Base-by-base conservation (phyloP, 805 yeast genomes). In the Diddensiella caesifluorescens region DNA sequence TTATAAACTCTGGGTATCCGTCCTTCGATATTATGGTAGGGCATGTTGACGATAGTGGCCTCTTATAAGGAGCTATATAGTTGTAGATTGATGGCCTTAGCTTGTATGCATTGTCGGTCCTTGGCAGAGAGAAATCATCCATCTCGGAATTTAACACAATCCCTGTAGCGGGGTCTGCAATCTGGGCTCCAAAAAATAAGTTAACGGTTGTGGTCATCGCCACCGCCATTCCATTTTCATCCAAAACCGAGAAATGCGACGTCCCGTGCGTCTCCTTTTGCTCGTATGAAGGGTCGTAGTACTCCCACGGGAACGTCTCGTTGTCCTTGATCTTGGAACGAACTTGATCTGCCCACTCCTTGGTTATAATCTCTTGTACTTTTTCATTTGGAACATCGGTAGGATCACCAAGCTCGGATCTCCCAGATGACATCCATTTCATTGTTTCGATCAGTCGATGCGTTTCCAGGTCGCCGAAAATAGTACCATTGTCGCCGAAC, bases 381-480 rank as follows among this genome's bases (percentile, higher is more conserved):
- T 72, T 64, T 2, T 57, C 47, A 26, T 64, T 54, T 9, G 51
- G 44, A 22, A 38, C 29, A 5, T 48, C 62, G 0, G 45, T 44
- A 30, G 62, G 79, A 54, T 87, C 96, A 0, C 97, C 97, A 20
- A 90, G 69, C 51, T 86, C 74, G n/a, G 89, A 77, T 48, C 97
- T 71, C 0, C 82, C 90, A 9, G 90, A 73, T 0, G 89, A 85
- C 75, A 87, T 74, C 95, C 96, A 90, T 62, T 90, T 90, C 95
- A 90, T 86, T 2, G 83, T 66, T 62, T 90, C 98, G 7, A 87
- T 66, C 5, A 87, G 57, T 42, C 84, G 69, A 54, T 85, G 97
- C 2, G 79, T 67, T 10, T 74, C 70, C 9, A 73, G 45, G 5
- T 70, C 68, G 20, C 58, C 56, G 54, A 71, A 68, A 48, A 79